Conservation (phyloP, 352 stramenopile genomes). For the Lagenidium sp. region DNA sequence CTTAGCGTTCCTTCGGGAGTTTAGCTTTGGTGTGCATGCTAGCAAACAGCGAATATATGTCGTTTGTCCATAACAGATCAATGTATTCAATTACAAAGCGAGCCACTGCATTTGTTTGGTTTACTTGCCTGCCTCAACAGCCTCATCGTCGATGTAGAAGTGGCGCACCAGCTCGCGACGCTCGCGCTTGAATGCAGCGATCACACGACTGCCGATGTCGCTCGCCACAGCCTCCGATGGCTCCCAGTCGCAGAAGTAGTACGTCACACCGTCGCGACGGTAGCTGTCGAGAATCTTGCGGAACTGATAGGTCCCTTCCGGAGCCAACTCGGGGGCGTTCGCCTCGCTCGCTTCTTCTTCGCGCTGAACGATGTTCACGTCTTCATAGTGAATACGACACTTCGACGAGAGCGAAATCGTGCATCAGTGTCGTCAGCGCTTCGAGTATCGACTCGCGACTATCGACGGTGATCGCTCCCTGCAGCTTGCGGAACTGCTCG, state of each 20-base stretch:
- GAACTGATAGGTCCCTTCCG: background rate
- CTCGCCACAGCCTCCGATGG: background rate
- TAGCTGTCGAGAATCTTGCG: background rate
- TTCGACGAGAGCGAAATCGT: background rate
- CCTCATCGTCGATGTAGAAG: background rate
- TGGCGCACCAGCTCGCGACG: background rate
- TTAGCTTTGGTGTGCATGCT: too few species aligned
- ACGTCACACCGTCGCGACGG: background rate
- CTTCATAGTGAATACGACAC: background rate
- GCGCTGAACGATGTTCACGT: background rate
- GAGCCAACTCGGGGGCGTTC: background rate
- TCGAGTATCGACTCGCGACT: background rate
- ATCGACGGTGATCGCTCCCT: too few species aligned
- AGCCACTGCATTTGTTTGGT: constrained; percentile 9
- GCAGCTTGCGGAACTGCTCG: too few species aligned
- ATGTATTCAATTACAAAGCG: too few species aligned
- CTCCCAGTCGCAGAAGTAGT: constrained; percentile 1
- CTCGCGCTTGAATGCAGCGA: background rate
- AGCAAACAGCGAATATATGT: too few species aligned
- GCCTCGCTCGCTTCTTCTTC: background rate
- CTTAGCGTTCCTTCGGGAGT: too few species aligned
- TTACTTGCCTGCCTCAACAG: constrained; percentile 2
- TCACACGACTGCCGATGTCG: background rate
- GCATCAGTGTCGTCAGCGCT: background rate
- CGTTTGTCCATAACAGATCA: too few species aligned